Percentiles rank a stretch among this genome's conserved stretches.
Evolutionary conservation across 768 basidiomycete genomes (phyloP).

Genomic region (Candolleomyces aberdarensis): DNA sequence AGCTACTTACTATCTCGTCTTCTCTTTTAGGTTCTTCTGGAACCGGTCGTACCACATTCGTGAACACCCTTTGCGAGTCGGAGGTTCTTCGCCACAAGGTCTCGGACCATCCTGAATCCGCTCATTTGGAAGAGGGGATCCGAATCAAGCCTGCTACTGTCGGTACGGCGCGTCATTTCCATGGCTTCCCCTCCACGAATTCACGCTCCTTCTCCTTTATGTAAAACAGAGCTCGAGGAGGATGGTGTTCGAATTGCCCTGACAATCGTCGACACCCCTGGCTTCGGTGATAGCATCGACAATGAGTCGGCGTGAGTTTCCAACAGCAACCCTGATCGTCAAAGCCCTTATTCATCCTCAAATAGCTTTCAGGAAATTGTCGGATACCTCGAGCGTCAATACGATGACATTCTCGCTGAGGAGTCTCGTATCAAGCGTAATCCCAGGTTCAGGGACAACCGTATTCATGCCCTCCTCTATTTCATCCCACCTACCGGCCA

Average conservation of each 20-base stretch:
- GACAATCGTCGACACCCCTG: constrained; percentile 98
- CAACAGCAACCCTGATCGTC: not conserved
- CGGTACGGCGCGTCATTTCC: constrained; percentile 48
- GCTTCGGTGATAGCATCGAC: constrained; percentile 98
- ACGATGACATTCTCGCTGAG: constrained; percentile 97
- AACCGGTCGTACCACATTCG: constrained; percentile 96
- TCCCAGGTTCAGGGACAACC: constrained; percentile 97
- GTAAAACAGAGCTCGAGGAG: constrained; percentile 82
- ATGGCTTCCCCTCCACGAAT: not conserved
- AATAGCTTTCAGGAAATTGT: constrained; percentile 94
- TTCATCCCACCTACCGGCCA: constrained; percentile 99
- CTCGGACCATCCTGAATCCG: constrained; percentile 79
- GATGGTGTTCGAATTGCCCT: constrained; percentile 97
- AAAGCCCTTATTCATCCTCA: not conserved
- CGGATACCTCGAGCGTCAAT: constrained; percentile 95
- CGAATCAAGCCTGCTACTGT: constrained; percentile 94
- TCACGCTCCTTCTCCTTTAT: constrained; percentile 9
- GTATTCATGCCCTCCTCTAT: constrained; percentile 94
- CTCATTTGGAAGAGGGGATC: constrained; percentile 92
- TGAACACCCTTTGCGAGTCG: constrained; percentile 98
- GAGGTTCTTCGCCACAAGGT: constrained; percentile 89
- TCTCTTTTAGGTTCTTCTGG: constrained; percentile 82
- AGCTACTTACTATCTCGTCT: not conserved
- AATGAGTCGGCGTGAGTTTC: constrained; percentile 91
- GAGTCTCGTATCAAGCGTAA: constrained; percentile 99